phyloP scores from a whole-genome alignment of 805 yeast species.

The Monosporozyma aerobia region DNA sequence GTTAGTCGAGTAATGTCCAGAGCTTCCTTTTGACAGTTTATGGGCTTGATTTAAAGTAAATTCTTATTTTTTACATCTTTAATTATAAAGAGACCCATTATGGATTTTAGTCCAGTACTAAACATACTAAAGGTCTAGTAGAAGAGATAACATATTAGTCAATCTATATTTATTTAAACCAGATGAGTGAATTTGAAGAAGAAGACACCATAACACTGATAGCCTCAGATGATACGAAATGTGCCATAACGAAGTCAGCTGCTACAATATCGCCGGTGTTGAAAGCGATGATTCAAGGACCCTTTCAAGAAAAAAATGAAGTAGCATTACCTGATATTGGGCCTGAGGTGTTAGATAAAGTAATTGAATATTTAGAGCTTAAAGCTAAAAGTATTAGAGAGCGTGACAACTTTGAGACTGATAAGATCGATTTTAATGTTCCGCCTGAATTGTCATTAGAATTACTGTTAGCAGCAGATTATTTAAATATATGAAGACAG shows the following conservation, averaged over 20 bases:
- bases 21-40: background rate
- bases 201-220: constrained; percentile 45
- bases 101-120: background rate
- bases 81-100: background rate
- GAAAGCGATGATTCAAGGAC: constrained; percentile 44
- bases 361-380: constrained; percentile 78
- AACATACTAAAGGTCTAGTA: background rate
- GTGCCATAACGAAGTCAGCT: constrained; percentile 57
- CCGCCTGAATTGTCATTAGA: constrained; percentile 94
- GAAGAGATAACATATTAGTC: background rate
- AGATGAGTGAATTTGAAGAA: background rate
- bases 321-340: constrained; percentile 56
- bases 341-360: constrained; percentile 61
- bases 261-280: constrained; percentile 66
- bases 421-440: constrained; percentile 67
- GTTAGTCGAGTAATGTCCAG: background rate
- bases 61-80: background rate
- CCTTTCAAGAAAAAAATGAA: constrained; percentile 52
- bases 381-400: constrained; percentile 53
- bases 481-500: constrained; percentile 24
- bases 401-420: constrained; percentile 34
- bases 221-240: constrained; percentile 62
- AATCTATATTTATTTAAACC: background rate
- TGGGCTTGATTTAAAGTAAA: background rate
- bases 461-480: constrained; percentile 87